Evolutionary conservation across 345 rosid species (phyloP).

Genomic region (Orychophragmus violaceus): DNA sequence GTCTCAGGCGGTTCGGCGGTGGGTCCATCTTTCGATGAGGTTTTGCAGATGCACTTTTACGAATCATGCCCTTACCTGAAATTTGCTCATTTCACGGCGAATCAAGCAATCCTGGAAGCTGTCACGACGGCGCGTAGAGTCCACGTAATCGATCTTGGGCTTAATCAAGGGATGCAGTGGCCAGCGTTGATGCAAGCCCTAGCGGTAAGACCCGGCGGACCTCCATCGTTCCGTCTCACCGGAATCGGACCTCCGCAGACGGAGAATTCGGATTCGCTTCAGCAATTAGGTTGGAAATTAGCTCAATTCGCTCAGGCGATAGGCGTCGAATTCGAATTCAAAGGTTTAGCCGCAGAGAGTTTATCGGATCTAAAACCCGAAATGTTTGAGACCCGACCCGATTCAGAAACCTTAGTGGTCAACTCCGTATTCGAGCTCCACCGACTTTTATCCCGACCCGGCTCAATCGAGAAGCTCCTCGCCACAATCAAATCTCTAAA

Average conservation of each 20-base stretch:
- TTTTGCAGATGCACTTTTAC: conserved; percentile 73
- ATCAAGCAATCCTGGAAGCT: conserved; percentile 88
- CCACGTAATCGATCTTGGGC: conserved; percentile 78
- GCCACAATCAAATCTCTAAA: conserved; percentile 51
- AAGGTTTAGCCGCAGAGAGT: conserved; percentile 48
- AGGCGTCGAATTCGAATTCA: conserved; percentile 66
- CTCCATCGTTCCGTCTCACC: conserved; percentile 70
- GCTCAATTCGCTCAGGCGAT: conserved; percentile 68
- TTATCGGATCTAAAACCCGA: conserved; percentile 74
- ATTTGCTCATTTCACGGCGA: conserved; percentile 94
- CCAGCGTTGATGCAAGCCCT: conserved; percentile 92
- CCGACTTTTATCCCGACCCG: conserved; percentile 29
- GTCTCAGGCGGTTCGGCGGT: neutral
- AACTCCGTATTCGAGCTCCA: conserved; percentile 84
- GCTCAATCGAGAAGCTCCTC: conserved; percentile 48
- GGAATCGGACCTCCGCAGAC: conserved; percentile 64
- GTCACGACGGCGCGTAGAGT: conserved; percentile 65
- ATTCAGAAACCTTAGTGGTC: conserved; percentile 65
- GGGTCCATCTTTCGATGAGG: conserved; percentile 36
- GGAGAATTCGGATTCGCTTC: conserved; percentile 41
- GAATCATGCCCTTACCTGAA: conserved; percentile 87
- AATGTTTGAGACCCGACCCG: conserved; percentile 63
- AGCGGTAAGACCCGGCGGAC: conserved; percentile 79
- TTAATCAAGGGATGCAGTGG: conserved; percentile 94
- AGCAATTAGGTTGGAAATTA: conserved; percentile 60